Conservation (phyloP, 192 early-diverging fungal genomes). For the Mycoemilia scoparia region DNA sequence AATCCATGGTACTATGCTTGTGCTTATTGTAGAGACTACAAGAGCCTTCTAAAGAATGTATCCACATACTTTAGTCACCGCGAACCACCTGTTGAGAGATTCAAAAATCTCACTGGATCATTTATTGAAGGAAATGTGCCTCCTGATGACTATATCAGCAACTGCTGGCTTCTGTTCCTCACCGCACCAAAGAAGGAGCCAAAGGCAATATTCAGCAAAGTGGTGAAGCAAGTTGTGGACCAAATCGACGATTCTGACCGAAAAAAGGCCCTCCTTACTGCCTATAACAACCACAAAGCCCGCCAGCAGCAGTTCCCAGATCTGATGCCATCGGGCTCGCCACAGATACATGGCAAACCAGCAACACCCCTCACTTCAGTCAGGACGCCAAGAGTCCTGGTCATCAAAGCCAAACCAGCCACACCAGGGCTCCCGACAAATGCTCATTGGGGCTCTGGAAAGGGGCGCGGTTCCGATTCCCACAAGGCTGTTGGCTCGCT, state of each 20-base stretch:
- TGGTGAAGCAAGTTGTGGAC: conserved; percentile 10
- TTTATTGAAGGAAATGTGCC: conserved; percentile 10
- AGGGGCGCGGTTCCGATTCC: too few species aligned
- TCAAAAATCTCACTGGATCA: conserved; percentile 18
- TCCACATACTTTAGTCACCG: conserved; percentile 25
- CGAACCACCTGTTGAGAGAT: conserved; percentile 22
- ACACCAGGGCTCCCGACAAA: too few species aligned
- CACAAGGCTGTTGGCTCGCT: too few species aligned
- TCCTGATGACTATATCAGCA: conserved; percentile 18
- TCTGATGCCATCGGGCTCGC: conserved; percentile 9
- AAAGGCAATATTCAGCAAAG: conserved; percentile 26
- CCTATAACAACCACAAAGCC: conserved; percentile 12
- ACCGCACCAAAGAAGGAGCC: conserved; percentile 23
- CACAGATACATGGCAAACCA: conserved; percentile 1
- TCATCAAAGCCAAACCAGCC: too few species aligned
- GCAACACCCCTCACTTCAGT: background rate
- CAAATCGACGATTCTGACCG: conserved; percentile 10
- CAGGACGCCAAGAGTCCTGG: conserved; percentile 8
- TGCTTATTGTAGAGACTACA: too few species aligned
- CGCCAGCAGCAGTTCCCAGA: conserved; percentile 28
- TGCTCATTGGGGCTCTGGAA: too few species aligned
- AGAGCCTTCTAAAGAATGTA: conserved; percentile 21
- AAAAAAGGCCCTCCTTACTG: conserved; percentile 8
- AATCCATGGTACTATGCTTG: too few species aligned
- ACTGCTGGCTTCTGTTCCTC: conserved; percentile 24